Percentiles rank a stretch among this genome's conserved stretches.
These are phyloP conservation scores for Wickerhamomyces strasburgensis DNA, from an alignment of 805 yeast species.

Conservation along the genomic window DNA sequence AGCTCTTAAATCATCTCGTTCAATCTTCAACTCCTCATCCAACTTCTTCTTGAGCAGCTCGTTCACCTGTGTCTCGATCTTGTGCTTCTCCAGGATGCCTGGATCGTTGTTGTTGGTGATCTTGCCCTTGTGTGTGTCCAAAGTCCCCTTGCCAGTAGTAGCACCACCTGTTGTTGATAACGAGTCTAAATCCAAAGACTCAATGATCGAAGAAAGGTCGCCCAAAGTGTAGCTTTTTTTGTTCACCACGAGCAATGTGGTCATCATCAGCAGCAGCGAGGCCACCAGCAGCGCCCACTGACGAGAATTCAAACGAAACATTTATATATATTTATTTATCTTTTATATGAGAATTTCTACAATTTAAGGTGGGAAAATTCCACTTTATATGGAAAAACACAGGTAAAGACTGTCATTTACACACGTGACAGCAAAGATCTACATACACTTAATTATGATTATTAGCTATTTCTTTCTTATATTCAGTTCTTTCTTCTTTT, in stretches of 20 bases:
- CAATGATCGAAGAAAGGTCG: constrained; percentile 8
- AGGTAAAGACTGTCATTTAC: too few species aligned
- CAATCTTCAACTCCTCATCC: constrained; percentile 8
- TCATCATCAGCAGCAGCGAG: constrained; percentile 3
- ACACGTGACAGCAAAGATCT: too few species aligned
- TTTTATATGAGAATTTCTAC: too few species aligned
- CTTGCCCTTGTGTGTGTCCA: constrained; percentile 5
- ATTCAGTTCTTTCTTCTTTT: too few species aligned
- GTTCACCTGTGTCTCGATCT: constrained; percentile 16
- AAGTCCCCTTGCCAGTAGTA: not conserved
- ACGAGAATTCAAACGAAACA: constrained; percentile 9
- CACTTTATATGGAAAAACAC: too few species aligned
- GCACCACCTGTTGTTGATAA: not conserved
- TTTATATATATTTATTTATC: too few species aligned
- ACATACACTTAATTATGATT: too few species aligned
- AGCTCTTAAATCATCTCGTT: constrained; percentile 1
- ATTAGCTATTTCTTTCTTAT: too few species aligned
- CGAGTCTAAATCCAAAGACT: constrained; percentile 8
- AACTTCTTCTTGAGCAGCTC: constrained; percentile 17
- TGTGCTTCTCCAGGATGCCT: constrained; percentile 13
- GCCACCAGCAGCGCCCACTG: constrained; percentile 8
- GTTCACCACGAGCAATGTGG: constrained; percentile 3
- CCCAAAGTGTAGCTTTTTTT: constrained; percentile 5
- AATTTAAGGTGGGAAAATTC: too few species aligned
- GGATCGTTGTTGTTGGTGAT: constrained; percentile 13